A percentile compares a stretch with the other conserved stretches of the same genome.
Conservation (phyloP, 768 basidiomycete genomes). For the Macrolepiota dolichaula region DNA sequence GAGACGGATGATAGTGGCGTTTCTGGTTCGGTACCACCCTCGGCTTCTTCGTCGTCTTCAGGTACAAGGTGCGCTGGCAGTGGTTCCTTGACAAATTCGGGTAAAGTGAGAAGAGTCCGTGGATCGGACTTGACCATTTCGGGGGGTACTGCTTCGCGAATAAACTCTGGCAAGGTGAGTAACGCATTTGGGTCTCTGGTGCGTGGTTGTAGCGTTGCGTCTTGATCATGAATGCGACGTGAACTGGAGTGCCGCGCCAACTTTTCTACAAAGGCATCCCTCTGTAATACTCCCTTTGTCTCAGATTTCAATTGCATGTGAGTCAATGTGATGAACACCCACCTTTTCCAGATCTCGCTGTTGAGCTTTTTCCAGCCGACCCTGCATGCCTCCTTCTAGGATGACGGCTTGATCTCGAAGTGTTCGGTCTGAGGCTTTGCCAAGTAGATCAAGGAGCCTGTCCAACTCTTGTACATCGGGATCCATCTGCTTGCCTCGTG, state of each 20-base stretch:
- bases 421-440: conserved; percentile 66
- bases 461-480: conserved; percentile 58
- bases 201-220: conserved; percentile 53
- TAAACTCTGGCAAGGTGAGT: conserved; percentile 60
- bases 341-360: conserved; percentile 66
- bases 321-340: conserved; percentile 10
- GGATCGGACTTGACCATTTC: conserved; percentile 27
- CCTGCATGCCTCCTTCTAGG: conserved; percentile 58
- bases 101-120: conserved; percentile 51
- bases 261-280: conserved; percentile 72
- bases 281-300: conserved; percentile 33
- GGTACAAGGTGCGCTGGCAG: conserved; percentile 27
- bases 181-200: conserved; percentile 49
- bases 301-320: conserved; percentile 9
- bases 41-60: conserved; percentile 12
- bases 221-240: conserved; percentile 77
- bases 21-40: conserved; percentile 12
- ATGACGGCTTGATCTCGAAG: conserved; percentile 69
- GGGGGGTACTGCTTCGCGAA: conserved; percentile 48
- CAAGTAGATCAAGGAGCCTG: conserved; percentile 65
- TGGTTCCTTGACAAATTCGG: conserved; percentile 57
- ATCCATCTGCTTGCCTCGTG: conserved; percentile 40
- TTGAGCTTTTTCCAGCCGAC: conserved; percentile 50
- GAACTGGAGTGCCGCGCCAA: conserved; percentile 68
- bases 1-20: conserved; percentile 11